Base-by-base conservation (phyloP, 768 basidiomycete species). In the Leccinum incarnatum region DNA sequence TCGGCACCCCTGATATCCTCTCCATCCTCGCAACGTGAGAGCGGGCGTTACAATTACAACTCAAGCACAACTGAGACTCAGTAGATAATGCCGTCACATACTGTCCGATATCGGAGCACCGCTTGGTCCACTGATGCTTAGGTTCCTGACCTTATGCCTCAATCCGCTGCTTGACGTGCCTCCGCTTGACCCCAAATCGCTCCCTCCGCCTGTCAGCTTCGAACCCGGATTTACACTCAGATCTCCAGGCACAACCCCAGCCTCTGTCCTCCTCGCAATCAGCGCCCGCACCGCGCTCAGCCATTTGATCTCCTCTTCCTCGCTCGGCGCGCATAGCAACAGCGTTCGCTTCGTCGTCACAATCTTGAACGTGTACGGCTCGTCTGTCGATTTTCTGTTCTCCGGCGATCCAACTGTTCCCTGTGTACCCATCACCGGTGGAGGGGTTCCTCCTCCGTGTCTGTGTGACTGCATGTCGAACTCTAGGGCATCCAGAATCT, bases 231-330 rank as follows among this genome's bases (percentile, higher is more conserved):
- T 74, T 29, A 53, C 54, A 15, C 65, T 75, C 76, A 25, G 54
- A 56, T 80, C 79, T 25, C 83, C 83, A 60, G 83, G 81, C 1
- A 83, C 77, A 25, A 74, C 75, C 2, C 81, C 81, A 9, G 77
- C 74, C 10, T 78, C 84, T 8, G 78, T 78, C 62, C 92, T 78
- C 55, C 91, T 79, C 19, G 89, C 89, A 62, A 98, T 89, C 69
- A 99, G 80, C 60, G 94, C 94, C 53, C 94, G 87, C 40, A 98
- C 85, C 10, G 96, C 94, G 53, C 95, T 94, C 50, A 99, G 78
- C 97, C 97, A 99, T 73, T 90, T 92, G 72, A 98, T 95, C 76
- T 98, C 97, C 66, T 98, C 96, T 66, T 98, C 97, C 73, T 99
- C 97, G 58, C 83, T 88, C 15, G 97, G 96, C 7, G 97, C 97